Conservation (phyloP, 371 early-diverging fungal genomes). For the Lichtheimia hyalospora region DNA sequence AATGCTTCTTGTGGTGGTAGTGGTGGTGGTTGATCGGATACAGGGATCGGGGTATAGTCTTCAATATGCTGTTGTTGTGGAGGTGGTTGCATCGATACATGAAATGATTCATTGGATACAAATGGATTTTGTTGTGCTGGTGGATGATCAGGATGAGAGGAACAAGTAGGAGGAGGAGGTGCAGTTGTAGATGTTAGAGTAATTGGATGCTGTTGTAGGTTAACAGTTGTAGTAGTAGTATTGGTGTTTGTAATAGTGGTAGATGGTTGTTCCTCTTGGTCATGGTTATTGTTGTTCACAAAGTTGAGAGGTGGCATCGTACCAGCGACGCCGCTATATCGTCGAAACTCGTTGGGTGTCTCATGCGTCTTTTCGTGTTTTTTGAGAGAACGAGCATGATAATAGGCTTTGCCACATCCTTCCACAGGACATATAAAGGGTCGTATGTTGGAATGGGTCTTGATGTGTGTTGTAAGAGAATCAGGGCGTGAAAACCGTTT, state of each 20-base stretch:
- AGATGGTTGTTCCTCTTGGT: too few species aligned
- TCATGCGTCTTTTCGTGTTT: conserved; percentile 75
- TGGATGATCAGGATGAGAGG: conserved; percentile 1
- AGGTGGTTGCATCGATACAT: neutral
- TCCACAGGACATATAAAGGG: conserved; percentile 65
- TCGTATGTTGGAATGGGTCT: conserved; percentile 82
- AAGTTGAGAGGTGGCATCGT: conserved; percentile 1
- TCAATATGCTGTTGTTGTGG: neutral
- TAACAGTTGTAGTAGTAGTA: too few species aligned
- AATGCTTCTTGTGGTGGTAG: too few species aligned
- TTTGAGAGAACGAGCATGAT: conserved; percentile 76
- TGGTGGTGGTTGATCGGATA: too few species aligned
- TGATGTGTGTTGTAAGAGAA: conserved; percentile 85
- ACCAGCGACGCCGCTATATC: conserved; percentile 9
- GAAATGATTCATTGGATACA: too few species aligned
- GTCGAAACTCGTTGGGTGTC: conserved; percentile 2
- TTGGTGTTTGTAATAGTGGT: too few species aligned
- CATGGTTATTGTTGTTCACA: too few species aligned
- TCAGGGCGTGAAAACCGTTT: conserved; percentile 88
- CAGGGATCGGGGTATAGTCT: too few species aligned
- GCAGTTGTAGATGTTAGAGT: neutral
- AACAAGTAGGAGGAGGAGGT: neutral
- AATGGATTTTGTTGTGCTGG: neutral
- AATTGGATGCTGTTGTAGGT: too few species aligned
- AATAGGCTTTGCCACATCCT: conserved; percentile 75